These are phyloP conservation scores for Pseudopithomyces maydicus DNA, from an alignment of 2,329 filamentous ascomycete species.

Conservation along the genomic window DNA sequence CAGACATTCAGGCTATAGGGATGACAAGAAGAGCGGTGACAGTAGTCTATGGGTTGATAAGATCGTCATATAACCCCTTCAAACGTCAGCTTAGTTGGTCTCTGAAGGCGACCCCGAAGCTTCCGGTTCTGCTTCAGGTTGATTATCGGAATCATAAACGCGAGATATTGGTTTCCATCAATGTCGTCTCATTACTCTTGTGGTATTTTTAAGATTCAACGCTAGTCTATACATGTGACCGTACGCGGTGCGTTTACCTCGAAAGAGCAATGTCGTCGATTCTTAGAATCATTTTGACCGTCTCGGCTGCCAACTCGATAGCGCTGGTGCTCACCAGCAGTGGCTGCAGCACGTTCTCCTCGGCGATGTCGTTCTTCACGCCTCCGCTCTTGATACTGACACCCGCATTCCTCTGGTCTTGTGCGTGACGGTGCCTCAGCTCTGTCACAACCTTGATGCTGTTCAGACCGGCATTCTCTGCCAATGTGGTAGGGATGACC, in stretches of 20 bases:
- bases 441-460: conserved; percentile 99
- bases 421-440: conserved; percentile 88
- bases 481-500: conserved; percentile 93
- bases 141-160: background rate
- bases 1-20: too few relatives aligned
- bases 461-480: conserved; percentile 96
- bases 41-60: too few relatives aligned
- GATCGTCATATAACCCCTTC: too few relatives aligned
- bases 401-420: conserved; percentile 93
- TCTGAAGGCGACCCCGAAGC: too few relatives aligned
- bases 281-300: conserved; percentile 89
- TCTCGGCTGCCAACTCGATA: conserved; percentile 95
- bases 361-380: conserved; percentile 94
- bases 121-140: background rate
- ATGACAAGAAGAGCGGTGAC: too few relatives aligned
- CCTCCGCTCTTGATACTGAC: conserved; percentile 98
- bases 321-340: conserved; percentile 96
- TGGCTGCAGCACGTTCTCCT: conserved; percentile 96
- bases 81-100: too few relatives aligned
- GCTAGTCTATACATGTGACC: conserved; percentile 7
- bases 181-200: conserved; percentile 12
- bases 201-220: conserved; percentile 11
- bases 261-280: conserved; percentile 69
- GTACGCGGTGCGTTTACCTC: conserved; percentile 26
- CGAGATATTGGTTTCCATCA: background rate